Evolutionary conservation across 352 stramenopile species (phyloP).

Genomic region (Phytopythium kandeliae): DNA sequence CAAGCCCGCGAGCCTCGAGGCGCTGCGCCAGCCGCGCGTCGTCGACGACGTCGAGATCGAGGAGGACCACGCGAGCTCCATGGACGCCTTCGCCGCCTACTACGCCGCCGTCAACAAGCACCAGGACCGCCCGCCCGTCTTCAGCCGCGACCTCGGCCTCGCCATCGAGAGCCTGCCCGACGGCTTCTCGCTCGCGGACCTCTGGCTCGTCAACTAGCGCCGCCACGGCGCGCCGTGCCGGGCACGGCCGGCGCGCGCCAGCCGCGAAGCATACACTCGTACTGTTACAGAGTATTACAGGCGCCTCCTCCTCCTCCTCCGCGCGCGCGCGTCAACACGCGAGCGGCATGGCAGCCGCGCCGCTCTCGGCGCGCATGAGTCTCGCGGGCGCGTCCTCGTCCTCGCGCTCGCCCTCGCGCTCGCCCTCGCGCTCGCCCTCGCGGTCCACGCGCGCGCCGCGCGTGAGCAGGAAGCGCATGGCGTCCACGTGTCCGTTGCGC

Average conservation of each 20-base stretch:
- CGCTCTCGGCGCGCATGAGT: constrained; percentile 7
- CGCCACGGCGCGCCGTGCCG: too few species aligned
- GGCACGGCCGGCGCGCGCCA: too few species aligned
- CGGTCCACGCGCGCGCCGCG: not conserved
- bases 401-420: not conserved
- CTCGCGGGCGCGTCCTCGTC: not conserved
- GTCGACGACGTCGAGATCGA: constrained; percentile 90
- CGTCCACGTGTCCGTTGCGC: not conserved
- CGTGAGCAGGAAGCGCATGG: not conserved
- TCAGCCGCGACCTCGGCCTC: constrained; percentile 75
- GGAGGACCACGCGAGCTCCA: constrained; percentile 76
- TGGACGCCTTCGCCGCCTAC: constrained; percentile 88
- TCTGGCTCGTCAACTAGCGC: constrained; percentile 71
- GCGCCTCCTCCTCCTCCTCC: too few species aligned
- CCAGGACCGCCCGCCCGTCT: constrained; percentile 63
- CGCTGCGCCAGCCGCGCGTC: constrained; percentile 64
- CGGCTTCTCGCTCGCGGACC: constrained; percentile 57
- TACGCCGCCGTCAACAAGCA: constrained; percentile 85
- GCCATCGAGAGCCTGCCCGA: constrained; percentile 83
- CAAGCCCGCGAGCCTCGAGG: constrained; percentile 50
- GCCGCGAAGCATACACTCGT: too few species aligned
- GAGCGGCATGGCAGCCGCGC: constrained; percentile 2
- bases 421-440: constrained; percentile 2
- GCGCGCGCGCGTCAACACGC: not conserved
- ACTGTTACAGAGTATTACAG: too few species aligned